These are phyloP conservation scores for Poa annua DNA, from an alignment of 176 grass and related monocot species.

Conservation along the genomic window DNA sequence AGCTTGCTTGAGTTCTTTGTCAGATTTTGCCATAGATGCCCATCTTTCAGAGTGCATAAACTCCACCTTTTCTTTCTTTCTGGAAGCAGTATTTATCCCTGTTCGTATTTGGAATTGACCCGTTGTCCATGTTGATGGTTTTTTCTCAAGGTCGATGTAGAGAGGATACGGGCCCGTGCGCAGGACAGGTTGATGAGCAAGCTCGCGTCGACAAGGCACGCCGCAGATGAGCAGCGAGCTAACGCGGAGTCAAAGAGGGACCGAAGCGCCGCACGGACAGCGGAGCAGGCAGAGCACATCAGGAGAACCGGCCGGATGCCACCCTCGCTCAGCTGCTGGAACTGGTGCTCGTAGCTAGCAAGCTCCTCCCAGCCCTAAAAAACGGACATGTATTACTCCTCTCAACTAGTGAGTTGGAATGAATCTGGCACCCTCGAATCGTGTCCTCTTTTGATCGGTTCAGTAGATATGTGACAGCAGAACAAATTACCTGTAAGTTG, in stretches of 20 bases:
- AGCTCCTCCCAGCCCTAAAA: not conserved
- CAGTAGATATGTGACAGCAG: slow-evolving; percentile 46
- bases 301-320: slow-evolving; percentile 80
- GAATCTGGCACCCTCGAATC: not conserved
- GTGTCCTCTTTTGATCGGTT: not conserved
- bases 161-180: slow-evolving; percentile 72
- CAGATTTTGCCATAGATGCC: not conserved
- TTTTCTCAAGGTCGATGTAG: slow-evolving; percentile 71
- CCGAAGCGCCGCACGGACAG: slow-evolving; percentile 58
- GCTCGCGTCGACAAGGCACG: slow-evolving; percentile 66
- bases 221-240: slow-evolving; percentile 71
- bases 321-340: slow-evolving; percentile 70
- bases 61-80: not conserved
- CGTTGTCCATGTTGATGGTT: not conserved
- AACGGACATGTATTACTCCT: not conserved
- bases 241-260: slow-evolving; percentile 58
- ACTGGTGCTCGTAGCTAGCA: slow-evolving; percentile 64
- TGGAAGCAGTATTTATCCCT: not conserved
- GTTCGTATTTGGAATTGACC: not conserved
- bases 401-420: not conserved
- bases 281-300: slow-evolving; percentile 79
- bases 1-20: not conserved
- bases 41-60: not conserved
- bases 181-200: slow-evolving; percentile 87
- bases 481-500: slow-evolving; percentile 29